Evolutionary conservation across 352 stramenopile genomes (phyloP).

Genomic region (Labyrinthula sp.): DNA sequence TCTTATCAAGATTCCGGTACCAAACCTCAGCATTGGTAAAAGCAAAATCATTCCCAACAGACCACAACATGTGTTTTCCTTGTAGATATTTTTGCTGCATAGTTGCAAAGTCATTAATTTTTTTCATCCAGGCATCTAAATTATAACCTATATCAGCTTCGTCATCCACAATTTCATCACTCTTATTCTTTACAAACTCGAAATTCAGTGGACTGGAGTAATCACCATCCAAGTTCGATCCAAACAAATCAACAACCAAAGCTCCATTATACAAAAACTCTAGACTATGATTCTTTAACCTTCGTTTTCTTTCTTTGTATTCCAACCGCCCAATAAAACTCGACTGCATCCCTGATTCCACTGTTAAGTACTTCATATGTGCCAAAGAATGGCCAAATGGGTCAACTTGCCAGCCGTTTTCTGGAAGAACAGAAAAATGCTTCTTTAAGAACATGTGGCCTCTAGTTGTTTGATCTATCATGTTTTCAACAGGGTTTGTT

Average conservation of each 20-base stretch:
- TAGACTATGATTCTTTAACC: constrained; percentile 4
- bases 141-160: constrained; percentile 51
- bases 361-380: constrained; percentile 45
- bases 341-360: constrained; percentile 73
- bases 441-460: constrained; percentile 75
- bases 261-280: too few species aligned
- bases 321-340: constrained; percentile 92
- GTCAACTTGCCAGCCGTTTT: constrained; percentile 92
- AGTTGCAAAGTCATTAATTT: neutral
- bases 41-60: constrained; percentile 84
- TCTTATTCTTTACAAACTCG: too few species aligned
- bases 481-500: constrained; percentile 75
- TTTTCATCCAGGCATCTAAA: constrained; percentile 19
- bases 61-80: constrained; percentile 49
- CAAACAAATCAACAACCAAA: too few species aligned
- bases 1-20: constrained; percentile 83
- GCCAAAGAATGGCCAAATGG: constrained; percentile 42
- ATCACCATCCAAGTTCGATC: too few species aligned
- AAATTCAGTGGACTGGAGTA: too few species aligned
- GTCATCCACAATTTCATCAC: too few species aligned
- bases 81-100: constrained; percentile 10
- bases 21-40: constrained; percentile 61
- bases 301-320: constrained; percentile 47
- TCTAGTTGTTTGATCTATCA: constrained; percentile 92
- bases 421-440: constrained; percentile 71